Evolutionary conservation across 768 basidiomycete species (phyloP).

Genomic region (Boletus pseudopeckii): DNA sequence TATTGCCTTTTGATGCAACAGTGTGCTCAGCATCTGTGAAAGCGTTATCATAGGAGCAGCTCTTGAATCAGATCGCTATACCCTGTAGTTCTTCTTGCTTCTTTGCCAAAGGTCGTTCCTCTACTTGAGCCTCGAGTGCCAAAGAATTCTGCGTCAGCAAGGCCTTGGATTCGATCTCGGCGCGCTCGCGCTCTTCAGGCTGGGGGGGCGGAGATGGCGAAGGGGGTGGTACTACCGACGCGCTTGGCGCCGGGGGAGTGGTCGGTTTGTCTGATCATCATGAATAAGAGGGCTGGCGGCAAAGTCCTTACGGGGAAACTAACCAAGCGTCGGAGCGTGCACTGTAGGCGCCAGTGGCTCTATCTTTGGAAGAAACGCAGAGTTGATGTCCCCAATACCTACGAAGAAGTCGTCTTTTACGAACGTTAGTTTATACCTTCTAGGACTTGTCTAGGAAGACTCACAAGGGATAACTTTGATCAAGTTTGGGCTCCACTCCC

Average conservation of each 20-base stretch:
- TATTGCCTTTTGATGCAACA: slow-evolving; percentile 20
- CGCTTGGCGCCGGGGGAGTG: slow-evolving; percentile 16
- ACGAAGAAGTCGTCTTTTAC: slow-evolving; percentile 91
- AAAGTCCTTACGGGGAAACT: slow-evolving; percentile 5
- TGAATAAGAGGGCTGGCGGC: neutral
- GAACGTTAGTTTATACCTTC: neutral
- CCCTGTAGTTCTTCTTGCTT: slow-evolving; percentile 76
- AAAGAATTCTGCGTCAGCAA: slow-evolving; percentile 69
- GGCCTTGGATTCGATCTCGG: slow-evolving; percentile 47
- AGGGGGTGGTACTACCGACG: slow-evolving; percentile 7
- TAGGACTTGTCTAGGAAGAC: slow-evolving; percentile 22
- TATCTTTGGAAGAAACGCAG: slow-evolving; percentile 83
- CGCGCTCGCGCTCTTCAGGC: slow-evolving; percentile 42
- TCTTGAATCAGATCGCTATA: slow-evolving; percentile 27
- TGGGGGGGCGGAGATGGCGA: slow-evolving; percentile 11
- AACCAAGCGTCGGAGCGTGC: slow-evolving; percentile 23
- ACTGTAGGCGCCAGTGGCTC: slow-evolving; percentile 40
- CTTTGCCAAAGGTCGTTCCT: slow-evolving; percentile 83
- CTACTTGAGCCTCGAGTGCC: slow-evolving; percentile 78
- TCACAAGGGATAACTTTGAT: slow-evolving; percentile 95
- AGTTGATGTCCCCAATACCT: slow-evolving; percentile 98
- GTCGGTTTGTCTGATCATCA: slow-evolving; percentile 21
- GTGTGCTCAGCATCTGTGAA: slow-evolving; percentile 11
- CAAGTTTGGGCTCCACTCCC: slow-evolving; percentile 96
- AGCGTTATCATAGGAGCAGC: neutral